phyloP scores from a whole-genome alignment of 2,329 filamentous ascomycete genomes.

The Cadophora luteo-olivacea region DNA sequence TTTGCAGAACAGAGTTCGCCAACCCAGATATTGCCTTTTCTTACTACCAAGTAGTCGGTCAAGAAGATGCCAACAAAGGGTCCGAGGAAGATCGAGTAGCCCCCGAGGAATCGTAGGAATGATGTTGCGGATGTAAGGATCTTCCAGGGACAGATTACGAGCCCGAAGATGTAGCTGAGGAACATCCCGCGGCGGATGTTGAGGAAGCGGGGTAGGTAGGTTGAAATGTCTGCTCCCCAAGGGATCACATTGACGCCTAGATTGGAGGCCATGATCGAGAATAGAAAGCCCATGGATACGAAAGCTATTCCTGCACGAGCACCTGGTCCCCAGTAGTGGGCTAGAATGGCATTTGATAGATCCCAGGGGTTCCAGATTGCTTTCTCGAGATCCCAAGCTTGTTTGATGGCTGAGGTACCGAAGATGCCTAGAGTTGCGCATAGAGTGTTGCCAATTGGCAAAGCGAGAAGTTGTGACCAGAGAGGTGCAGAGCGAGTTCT shows the following conservation, averaged over 20 bases:
- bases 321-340: not conserved
- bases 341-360: too few species aligned
- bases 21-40: constrained; percentile 15
- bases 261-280: constrained; percentile 24
- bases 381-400: constrained; percentile 45
- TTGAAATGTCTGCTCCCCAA: constrained; percentile 14
- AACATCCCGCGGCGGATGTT: constrained; percentile 16
- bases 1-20: constrained; percentile 1
- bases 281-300: constrained; percentile 10
- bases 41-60: constrained; percentile 17
- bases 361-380: too few species aligned
- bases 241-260: constrained; percentile 16
- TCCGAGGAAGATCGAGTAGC: constrained; percentile 17
- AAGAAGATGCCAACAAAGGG: constrained; percentile 18
- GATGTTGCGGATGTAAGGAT: constrained; percentile 13
- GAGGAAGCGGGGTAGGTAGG: constrained; percentile 9
- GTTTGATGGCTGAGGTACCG: constrained; percentile 49
- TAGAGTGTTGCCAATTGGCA: constrained; percentile 50
- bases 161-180: not conserved
- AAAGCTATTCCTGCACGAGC: constrained; percentile 20
- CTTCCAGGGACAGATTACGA: constrained; percentile 13
- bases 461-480: constrained; percentile 48
- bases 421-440: constrained; percentile 50
- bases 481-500: constrained; percentile 46
- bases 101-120: constrained; percentile 15